phyloP scores from a whole-genome alignment of 2,329 filamentous ascomycete genomes.

The Phyllosticta ampelicida region DNA sequence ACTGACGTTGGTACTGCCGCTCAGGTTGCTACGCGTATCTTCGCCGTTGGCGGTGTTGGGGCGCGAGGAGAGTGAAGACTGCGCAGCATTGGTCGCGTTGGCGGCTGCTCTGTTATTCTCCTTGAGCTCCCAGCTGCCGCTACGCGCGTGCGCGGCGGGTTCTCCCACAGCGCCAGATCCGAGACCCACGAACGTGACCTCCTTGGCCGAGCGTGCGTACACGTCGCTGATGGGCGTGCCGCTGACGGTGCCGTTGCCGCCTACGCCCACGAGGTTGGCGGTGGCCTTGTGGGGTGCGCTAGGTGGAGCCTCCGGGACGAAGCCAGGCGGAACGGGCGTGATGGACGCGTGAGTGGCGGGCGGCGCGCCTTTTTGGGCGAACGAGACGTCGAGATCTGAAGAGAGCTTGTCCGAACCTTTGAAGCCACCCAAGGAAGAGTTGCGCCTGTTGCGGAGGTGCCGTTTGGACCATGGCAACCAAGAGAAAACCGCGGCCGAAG shows the following conservation, averaged over 20 bases:
- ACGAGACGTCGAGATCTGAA: slow-evolving; percentile 42
- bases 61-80: too few relatives aligned
- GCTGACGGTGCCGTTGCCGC: not conserved
- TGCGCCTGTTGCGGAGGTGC: slow-evolving; percentile 17
- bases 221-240: slow-evolving; percentile 7
- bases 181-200: slow-evolving; percentile 22
- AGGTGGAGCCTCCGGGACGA: not conserved
- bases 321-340: not conserved
- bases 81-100: not conserved
- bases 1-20: not conserved
- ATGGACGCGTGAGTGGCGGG: not conserved
- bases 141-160: slow-evolving; percentile 38
- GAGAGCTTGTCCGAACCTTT: slow-evolving; percentile 45
- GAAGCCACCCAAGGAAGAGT: slow-evolving; percentile 41
- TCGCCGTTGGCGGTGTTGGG: not conserved
- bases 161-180: slow-evolving; percentile 19
- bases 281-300: not conserved
- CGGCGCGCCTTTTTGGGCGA: slow-evolving; percentile 15
- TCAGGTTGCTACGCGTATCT: slow-evolving; percentile 1
- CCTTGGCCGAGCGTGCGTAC: slow-evolving; percentile 30
- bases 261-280: not conserved
- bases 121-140: slow-evolving; percentile 48
- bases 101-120: slow-evolving; percentile 16
- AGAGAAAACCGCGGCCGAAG: slow-evolving; percentile 25
- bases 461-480: not conserved